Conservation (phyloP, 768 basidiomycete species). For the Pluteus cervinus region DNA sequence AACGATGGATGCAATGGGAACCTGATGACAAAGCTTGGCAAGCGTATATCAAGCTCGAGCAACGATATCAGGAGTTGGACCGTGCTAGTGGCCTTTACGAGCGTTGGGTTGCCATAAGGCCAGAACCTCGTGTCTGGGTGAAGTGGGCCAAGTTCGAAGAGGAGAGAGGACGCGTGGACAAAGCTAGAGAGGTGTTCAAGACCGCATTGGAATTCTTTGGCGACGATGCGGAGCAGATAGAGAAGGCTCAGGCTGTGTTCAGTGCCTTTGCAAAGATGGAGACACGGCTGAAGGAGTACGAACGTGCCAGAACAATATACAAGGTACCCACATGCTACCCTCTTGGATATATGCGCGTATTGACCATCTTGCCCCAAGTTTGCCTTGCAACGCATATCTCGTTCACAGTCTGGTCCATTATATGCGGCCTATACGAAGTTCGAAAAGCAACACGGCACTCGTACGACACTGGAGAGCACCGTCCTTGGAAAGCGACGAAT, state of each 20-base stretch:
- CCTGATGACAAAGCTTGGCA: constrained; percentile 99
- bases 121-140: constrained; percentile 78
- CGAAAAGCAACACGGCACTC: constrained; percentile 95
- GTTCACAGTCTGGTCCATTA: constrained; percentile 82
- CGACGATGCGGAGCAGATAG: constrained; percentile 68
- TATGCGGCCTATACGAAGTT: constrained; percentile 96
- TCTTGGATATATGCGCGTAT: not conserved
- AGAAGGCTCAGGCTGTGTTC: constrained; percentile 86
- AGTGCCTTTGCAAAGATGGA: constrained; percentile 92
- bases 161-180: constrained; percentile 48
- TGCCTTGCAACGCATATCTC: constrained; percentile 86
- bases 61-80: constrained; percentile 86
- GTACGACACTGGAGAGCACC: constrained; percentile 83
- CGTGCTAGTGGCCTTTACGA: constrained; percentile 92
- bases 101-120: constrained; percentile 72
- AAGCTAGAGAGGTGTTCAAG: constrained; percentile 61
- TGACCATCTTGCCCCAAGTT: constrained; percentile 49
- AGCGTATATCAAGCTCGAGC: constrained; percentile 98
- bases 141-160: constrained; percentile 90
- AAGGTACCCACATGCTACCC: constrained; percentile 50
- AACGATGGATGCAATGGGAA: constrained; percentile 99
- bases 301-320: constrained; percentile 94
- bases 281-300: constrained; percentile 91
- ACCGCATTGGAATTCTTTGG: constrained; percentile 70
- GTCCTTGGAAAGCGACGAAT: constrained; percentile 97